Conservation (phyloP, 768 basidiomycete genomes). For the Leccinum olivaceopallidum region DNA sequence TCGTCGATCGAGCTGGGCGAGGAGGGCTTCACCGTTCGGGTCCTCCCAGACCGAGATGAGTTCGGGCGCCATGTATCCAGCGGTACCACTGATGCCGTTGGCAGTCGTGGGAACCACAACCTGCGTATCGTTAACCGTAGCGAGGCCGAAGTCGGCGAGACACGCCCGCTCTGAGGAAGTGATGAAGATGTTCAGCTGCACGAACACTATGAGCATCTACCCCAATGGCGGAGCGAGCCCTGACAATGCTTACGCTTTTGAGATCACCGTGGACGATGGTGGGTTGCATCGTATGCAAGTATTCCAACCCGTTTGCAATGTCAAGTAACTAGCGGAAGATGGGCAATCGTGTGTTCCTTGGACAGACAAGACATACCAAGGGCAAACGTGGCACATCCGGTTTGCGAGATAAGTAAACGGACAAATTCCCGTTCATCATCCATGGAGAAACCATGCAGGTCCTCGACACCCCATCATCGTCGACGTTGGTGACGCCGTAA, state of each 20-base stretch:
- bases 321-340: slow-evolving; percentile 35
- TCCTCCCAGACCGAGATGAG: slow-evolving; percentile 18
- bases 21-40: slow-evolving; percentile 7
- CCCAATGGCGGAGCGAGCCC: not conserved
- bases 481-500: slow-evolving; percentile 25
- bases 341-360: not conserved
- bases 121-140: slow-evolving; percentile 19
- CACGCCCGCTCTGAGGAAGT: slow-evolving; percentile 28
- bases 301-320: slow-evolving; percentile 38
- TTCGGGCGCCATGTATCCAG: slow-evolving; percentile 31
- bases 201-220: not conserved
- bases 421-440: slow-evolving; percentile 32
- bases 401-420: slow-evolving; percentile 30
- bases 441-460: slow-evolving; percentile 28
- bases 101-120: slow-evolving; percentile 17
- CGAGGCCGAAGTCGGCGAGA: slow-evolving; percentile 35
- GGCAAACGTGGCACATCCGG: slow-evolving; percentile 30
- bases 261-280: slow-evolving; percentile 46
- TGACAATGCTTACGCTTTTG: slow-evolving; percentile 37
- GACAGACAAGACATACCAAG: slow-evolving; percentile 29
- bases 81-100: slow-evolving; percentile 21
- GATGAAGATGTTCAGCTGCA: slow-evolving; percentile 33
- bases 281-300: slow-evolving; percentile 39
- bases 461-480: slow-evolving; percentile 12
- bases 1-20: slow-evolving; percentile 24